A percentile compares a stretch with the other conserved stretches of the same genome.
Evolutionary conservation across 2,329 filamentous ascomycete genomes (phyloP).

Genomic region (Penicillium nordicum): DNA sequence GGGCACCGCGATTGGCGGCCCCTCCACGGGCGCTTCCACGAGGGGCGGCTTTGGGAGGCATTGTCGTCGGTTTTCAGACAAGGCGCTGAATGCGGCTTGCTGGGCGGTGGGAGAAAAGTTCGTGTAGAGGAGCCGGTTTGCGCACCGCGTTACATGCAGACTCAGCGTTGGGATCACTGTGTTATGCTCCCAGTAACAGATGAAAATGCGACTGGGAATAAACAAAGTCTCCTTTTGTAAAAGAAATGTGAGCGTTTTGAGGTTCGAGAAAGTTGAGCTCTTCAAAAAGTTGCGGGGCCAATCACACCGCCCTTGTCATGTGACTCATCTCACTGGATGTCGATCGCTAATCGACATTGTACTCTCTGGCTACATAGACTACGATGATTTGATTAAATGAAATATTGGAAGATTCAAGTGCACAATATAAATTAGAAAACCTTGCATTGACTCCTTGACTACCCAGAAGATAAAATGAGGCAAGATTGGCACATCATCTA

Average conservation of each 20-base stretch:
- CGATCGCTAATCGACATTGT: background rate
- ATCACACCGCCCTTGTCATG: slow-evolving; percentile 18
- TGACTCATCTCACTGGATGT: slow-evolving; percentile 1
- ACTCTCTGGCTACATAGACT: too few relatives aligned
- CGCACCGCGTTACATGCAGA: background rate
- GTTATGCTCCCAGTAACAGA: background rate
- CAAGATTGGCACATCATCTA: slow-evolving; percentile 15
- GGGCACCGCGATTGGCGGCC: slow-evolving; percentile 6
- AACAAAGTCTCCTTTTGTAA: background rate
- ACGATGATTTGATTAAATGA: background rate
- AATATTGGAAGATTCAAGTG: background rate
- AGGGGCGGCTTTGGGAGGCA: slow-evolving; percentile 36
- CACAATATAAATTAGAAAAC: slow-evolving; percentile 1
- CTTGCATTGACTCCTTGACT: slow-evolving; percentile 18
- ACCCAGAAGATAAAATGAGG: slow-evolving; percentile 12
- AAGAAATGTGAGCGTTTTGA: slow-evolving; percentile 1
- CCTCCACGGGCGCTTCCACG: slow-evolving; percentile 26
- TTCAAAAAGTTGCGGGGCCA: slow-evolving; percentile 25
- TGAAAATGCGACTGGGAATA: background rate
- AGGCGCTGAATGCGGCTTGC: slow-evolving; percentile 17
- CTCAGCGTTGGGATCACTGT: too few relatives aligned
- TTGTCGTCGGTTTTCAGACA: slow-evolving; percentile 16
- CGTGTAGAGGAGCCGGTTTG: background rate
- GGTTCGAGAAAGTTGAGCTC: slow-evolving; percentile 20
- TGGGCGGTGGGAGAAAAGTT: slow-evolving; percentile 1